Percentiles rank a stretch among this genome's conserved stretches.
phyloP scores from a whole-genome alignment of 768 basidiomycete species.

The Dendrothele bispora region DNA sequence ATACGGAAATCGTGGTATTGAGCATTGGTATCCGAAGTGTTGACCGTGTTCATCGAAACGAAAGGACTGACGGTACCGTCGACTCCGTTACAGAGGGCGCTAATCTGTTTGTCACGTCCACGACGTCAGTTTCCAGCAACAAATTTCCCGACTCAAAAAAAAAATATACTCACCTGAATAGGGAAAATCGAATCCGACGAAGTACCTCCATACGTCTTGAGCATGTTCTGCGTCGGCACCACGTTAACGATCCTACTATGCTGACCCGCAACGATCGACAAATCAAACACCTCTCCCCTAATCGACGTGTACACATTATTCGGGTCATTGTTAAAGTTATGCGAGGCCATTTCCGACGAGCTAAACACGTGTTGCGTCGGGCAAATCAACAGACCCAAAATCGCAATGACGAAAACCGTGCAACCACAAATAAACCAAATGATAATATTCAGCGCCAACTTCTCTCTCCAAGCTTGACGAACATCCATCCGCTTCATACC shows the following conservation, averaged over 20 bases:
- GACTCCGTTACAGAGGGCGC: conserved; percentile 88
- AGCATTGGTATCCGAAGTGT: conserved; percentile 73
- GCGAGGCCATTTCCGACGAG: conserved; percentile 67
- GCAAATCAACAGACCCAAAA: conserved; percentile 87
- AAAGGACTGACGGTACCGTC: conserved; percentile 81
- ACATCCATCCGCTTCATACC: conserved; percentile 95
- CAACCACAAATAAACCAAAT: conserved; percentile 94
- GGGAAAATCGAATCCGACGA: conserved; percentile 83
- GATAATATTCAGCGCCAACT: conserved; percentile 89
- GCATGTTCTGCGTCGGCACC: conserved; percentile 68
- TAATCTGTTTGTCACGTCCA: conserved; percentile 74
- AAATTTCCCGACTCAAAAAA: too few species aligned
- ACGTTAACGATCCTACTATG: conserved; percentile 73
- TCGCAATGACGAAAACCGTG: conserved; percentile 89
- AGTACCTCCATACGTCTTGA: conserved; percentile 78
- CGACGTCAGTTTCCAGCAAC: too few species aligned
- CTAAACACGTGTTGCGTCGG: conserved; percentile 94
- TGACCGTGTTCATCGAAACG: conserved; percentile 73
- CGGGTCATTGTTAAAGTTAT: conserved; percentile 60
- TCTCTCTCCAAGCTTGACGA: conserved; percentile 96
- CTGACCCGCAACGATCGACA: conserved; percentile 62
- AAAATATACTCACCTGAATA: conserved; percentile 63
- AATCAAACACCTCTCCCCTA: conserved; percentile 93
- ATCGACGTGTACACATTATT: conserved; percentile 81
- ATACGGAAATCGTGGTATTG: conserved; percentile 97